Evolutionary conservation across 192 early-diverging fungal species (phyloP).

Genomic region (Backusella mclennaniae): DNA sequence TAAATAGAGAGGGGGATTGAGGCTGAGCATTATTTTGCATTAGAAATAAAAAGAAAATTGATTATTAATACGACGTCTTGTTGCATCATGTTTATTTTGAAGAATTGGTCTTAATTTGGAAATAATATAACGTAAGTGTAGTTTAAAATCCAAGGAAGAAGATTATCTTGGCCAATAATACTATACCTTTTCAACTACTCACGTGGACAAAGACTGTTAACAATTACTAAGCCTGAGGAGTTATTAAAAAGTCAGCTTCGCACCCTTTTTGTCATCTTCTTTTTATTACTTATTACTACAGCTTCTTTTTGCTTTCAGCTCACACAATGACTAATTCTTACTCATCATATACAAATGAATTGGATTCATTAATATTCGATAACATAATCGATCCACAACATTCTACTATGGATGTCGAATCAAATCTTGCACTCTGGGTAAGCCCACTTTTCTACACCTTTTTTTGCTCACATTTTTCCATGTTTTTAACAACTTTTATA

Average conservation of each 20-base stretch:
- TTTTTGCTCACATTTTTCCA: not conserved
- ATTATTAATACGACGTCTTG: slow-evolving; percentile 7
- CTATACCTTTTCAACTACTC: not conserved
- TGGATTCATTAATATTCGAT: slow-evolving; percentile 17
- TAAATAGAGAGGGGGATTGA: not conserved
- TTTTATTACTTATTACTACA: not conserved
- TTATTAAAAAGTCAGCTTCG: not conserved
- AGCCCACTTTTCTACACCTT: not conserved
- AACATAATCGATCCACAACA: not conserved
- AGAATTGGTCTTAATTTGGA: not conserved
- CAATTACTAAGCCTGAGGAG: not conserved
- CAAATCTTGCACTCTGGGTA: slow-evolving; percentile 26
- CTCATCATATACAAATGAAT: not conserved
- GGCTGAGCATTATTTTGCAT: not conserved
- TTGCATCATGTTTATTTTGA: slow-evolving; percentile 1
- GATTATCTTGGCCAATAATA: not conserved
- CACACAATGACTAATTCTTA: slow-evolving; percentile 2
- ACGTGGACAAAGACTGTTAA: slow-evolving; percentile 1
- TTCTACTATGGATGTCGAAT: not conserved
- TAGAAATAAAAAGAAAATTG: not conserved
- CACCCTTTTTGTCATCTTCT: not conserved
- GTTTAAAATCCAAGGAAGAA: not conserved
- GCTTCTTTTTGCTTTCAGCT: not conserved
- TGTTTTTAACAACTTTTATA: not conserved
- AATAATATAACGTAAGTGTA: not conserved